phyloP scores from a whole-genome alignment of 2,329 filamentous ascomycete genomes.

The Colletotrichum sp. region DNA sequence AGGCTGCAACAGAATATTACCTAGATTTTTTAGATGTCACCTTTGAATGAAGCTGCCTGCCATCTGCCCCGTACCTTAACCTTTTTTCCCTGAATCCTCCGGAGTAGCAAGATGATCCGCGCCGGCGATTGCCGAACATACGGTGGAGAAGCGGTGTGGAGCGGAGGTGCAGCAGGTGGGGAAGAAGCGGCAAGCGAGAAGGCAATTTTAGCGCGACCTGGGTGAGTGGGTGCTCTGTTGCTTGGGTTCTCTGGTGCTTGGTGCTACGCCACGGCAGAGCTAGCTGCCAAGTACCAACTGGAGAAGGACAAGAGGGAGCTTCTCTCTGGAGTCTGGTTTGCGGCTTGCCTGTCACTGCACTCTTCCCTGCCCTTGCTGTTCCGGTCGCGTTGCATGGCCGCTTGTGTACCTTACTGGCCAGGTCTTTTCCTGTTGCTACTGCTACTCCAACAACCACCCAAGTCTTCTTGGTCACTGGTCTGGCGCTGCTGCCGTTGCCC shows the following conservation, averaged over 20 bases:
- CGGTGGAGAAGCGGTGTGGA: neutral
- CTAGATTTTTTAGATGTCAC: neutral
- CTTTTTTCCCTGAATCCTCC: neutral
- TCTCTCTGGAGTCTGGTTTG: neutral
- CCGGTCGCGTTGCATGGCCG: neutral
- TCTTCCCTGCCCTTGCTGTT: neutral
- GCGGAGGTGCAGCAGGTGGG: neutral
- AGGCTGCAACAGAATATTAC: neutral
- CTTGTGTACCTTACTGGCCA: neutral
- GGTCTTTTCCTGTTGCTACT: neutral
- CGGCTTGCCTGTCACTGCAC: neutral
- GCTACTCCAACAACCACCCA: neutral
- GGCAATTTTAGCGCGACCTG: neutral
- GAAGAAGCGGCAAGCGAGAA: neutral
- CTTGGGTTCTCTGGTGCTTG: neutral
- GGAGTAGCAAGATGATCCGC: neutral
- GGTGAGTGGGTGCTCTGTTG: neutral
- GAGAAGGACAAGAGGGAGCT: neutral
- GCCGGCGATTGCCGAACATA: conserved; percentile 1
- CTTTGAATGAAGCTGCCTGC: neutral
- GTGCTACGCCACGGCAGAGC: conserved; percentile 3
- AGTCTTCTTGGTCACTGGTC: neutral
- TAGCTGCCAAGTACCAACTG: neutral
- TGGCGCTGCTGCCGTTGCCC: neutral
- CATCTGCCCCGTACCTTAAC: neutral